Conservation (phyloP, 1,284 basidiomycete species). For the Ganoderma leucocontextum region DNA sequence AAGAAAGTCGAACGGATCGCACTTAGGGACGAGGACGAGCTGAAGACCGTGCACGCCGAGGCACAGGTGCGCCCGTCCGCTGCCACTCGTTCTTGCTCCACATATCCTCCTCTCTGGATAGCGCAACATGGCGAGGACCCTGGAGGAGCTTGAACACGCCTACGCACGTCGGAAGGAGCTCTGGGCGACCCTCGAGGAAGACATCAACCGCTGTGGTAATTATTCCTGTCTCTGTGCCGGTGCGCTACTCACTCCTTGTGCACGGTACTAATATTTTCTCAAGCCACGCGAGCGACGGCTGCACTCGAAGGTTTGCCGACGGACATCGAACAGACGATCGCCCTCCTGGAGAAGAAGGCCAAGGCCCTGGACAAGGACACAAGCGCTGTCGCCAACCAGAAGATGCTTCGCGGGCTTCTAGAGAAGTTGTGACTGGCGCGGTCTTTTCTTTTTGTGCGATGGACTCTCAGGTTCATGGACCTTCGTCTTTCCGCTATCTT, state of each 20-base stretch:
- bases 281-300: constrained; percentile 48
- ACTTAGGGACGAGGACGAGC: constrained; percentile 51
- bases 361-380: constrained; percentile 53
- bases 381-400: constrained; percentile 44
- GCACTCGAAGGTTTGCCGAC: constrained; percentile 50
- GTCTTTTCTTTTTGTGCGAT: neutral
- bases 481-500: neutral
- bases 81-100: neutral
- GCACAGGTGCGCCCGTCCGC: constrained; percentile 45
- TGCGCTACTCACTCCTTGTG: constrained; percentile 4
- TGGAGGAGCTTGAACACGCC: constrained; percentile 53
- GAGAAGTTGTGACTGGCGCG: constrained; percentile 35
- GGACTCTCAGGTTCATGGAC: neutral
- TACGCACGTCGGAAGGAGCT: constrained; percentile 54
- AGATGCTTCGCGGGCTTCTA: constrained; percentile 45
- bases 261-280: constrained; percentile 1
- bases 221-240: constrained; percentile 21
- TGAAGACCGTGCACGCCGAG: constrained; percentile 48
- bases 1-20: constrained; percentile 56
- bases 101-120: constrained; percentile 34
- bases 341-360: constrained; percentile 52
- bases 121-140: constrained; percentile 43
- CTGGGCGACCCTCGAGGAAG: constrained; percentile 53
- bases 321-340: constrained; percentile 53
- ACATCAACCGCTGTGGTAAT: constrained; percentile 55